A percentile compares a stretch with the other conserved stretches of the same genome.
Conservation (phyloP, 306 rosid species). For the Hippophae gyantsensis region DNA sequence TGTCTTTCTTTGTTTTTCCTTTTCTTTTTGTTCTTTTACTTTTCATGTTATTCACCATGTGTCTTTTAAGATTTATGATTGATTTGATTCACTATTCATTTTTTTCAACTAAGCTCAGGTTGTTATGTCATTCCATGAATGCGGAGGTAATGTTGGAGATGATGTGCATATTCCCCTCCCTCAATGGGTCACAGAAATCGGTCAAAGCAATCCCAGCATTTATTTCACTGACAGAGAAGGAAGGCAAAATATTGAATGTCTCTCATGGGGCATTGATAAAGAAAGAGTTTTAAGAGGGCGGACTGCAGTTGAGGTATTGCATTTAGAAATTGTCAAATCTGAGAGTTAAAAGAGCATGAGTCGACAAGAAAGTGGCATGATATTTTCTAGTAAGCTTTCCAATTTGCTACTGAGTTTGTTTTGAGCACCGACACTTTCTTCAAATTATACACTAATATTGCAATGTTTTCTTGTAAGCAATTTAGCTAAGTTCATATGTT, state of each 20-base stretch:
- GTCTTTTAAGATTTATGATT: background rate
- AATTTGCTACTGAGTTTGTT: no score
- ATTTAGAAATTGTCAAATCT: constrained; percentile 1
- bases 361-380: background rate
- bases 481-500: background rate
- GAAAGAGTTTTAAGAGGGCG: constrained; percentile 73
- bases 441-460: background rate
- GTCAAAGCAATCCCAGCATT: constrained; percentile 61
- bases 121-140: constrained; percentile 75
- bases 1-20: background rate
- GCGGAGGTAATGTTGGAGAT: constrained; percentile 86
- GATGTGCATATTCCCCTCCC: constrained; percentile 80
- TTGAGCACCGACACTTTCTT: no score
- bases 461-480: no score
- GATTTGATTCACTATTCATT: background rate
- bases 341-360: background rate
- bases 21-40: background rate
- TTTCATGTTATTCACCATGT: background rate
- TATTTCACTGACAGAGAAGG: constrained; percentile 74
- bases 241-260: constrained; percentile 62
- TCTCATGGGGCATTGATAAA: constrained; percentile 79
- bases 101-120: constrained; percentile 28
- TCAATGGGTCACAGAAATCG: constrained; percentile 78
- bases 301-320: constrained; percentile 69
- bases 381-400: background rate